Evolutionary conservation across 2,329 filamentous ascomycete species (phyloP), one percentile per base, ranked within the genome.

Genomic region (Orbilia brochopaga): DNA sequence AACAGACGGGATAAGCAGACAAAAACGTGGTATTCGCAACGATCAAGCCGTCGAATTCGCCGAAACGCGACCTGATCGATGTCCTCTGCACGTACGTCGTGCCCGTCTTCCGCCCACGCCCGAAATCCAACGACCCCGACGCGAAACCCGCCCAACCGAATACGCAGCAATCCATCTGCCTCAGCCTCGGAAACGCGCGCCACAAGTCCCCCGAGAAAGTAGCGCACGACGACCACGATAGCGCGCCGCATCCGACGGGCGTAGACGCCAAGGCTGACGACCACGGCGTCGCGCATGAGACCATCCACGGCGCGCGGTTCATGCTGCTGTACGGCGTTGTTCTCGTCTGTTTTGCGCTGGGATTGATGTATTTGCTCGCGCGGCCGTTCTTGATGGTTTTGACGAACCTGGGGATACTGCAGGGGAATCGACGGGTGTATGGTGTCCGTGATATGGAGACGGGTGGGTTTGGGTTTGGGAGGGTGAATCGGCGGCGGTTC

Each of bases 371-470:
- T 35, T 37, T 73, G 0, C 58, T 73, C 23, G 62, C 61, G 6
- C 56, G 69, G 5, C 69, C 69, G n/a, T 62, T 73, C 46, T 35
- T 73, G 35, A 73, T 73, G 69, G 48, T 73, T 51, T 55, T 72
- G n/a, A 72, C 67, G 4, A 64, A 72, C n/a, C 21, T 72, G 13
- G 67, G 67, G n/a, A 61, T 72, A 10, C 60, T 72, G 11, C 60
- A 57, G 15, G 55, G 60, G 0, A 65, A 57, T 42, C 54, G 60
- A 35, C 50, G 60, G 24, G 67, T 72, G 17, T 72, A 72, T 11
- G 67, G 67, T 10, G 67, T 72, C 0, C 48, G 67, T 19, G 67
- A 72, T 65, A 72, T 65, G 60, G 67, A 72, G 23, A 56, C 40
- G 1, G 60, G 55, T 50, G 66, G 66, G 27, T 65, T 72, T 46